Evolutionary conservation across 192 early-diverging fungal genomes (phyloP), one percentile per base, ranked within the genome.

Genomic region (Entomortierella beljakovae): DNA sequence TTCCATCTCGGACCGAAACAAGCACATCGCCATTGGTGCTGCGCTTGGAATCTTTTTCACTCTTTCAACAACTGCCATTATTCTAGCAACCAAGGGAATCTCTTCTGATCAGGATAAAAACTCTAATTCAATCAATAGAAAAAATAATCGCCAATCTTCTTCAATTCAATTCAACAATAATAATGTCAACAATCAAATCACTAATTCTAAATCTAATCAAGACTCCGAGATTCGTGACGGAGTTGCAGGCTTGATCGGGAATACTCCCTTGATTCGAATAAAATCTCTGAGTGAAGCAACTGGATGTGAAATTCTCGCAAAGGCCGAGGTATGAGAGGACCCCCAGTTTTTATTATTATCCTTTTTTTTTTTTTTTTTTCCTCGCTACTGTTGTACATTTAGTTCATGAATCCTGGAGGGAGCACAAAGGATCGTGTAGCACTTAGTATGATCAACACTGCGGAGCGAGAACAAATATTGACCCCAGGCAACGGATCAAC

Each of bases 351-450:
- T 50, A 22, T 50, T 18, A 28, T 58, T 5, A 7, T 42, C 22
- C 16, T 8, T 38, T 38, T 38, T 13, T 6, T 38, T 8, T 50
- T n/a, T 5, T 6, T 6, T 5, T 50, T n/a, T 6, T 18, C n/a
- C 5, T 6, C 23, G 15, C 49, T 6, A 22, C 49, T 16, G 23
- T 50, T 50, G 15, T 23, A 9, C 25, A 6, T 28, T 35, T 55
- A 99, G 90, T 97, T 97, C 67, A 70, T 98, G 66, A 97, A 96
- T 68, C 92, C 94, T 13, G 97, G 95, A 23, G 97, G 95, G 34
- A 94, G 92, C 71, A 88, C 95, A 15, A 99, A 99, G 79, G 98
- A 99, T 84, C 82, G 98, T 28, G 92, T 97, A 1, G 98, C 98
- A 9, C 84, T 98, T 50, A 87, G 89, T 50, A 91, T 98, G 61